These are phyloP conservation scores for Podospora appendiculata DNA, from an alignment of 495 filamentous ascomycete genomes.

Conservation along the genomic window DNA sequence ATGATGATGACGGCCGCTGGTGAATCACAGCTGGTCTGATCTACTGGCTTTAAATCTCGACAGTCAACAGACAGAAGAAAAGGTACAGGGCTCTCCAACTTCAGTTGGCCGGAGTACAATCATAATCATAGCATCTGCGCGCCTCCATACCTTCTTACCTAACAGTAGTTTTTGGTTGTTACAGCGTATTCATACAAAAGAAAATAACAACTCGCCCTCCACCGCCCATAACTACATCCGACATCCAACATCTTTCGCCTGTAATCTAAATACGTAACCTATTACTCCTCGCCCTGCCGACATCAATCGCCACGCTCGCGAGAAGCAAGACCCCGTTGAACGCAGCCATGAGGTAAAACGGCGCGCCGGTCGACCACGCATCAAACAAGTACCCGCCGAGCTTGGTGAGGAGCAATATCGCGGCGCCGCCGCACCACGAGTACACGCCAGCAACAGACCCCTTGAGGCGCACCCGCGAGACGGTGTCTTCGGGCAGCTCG, in stretches of 20 bases:
- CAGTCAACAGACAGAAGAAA: neutral
- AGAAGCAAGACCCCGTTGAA: slow-evolving; percentile 73
- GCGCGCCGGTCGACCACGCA: slow-evolving; percentile 55
- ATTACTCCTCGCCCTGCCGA: slow-evolving; percentile 3
- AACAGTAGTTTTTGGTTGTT: too few relatives aligned
- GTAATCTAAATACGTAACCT: neutral
- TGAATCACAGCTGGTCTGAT: too few relatives aligned
- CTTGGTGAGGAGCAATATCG: slow-evolving; percentile 88
- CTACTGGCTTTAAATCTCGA: too few relatives aligned
- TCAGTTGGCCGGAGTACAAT: too few relatives aligned
- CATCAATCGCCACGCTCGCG: slow-evolving; percentile 42
- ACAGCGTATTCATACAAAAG: too few relatives aligned
- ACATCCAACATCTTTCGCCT: too few relatives aligned
- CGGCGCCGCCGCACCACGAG: slow-evolving; percentile 80
- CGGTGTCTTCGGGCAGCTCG: slow-evolving; percentile 14
- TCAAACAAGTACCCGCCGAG: slow-evolving; percentile 85
- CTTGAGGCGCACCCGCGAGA: slow-evolving; percentile 57
- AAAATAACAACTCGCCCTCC: too few relatives aligned
- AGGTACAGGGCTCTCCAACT: too few relatives aligned
- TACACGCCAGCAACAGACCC: slow-evolving; percentile 93
- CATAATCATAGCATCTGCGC: too few relatives aligned
- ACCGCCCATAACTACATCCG: neutral
- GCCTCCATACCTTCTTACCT: too few relatives aligned
- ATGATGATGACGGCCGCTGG: too few relatives aligned
- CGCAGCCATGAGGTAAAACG: slow-evolving; percentile 85